Conservation (phyloP, 805 yeast species). For the Cyberlindnera nakhonratchasimensis region DNA sequence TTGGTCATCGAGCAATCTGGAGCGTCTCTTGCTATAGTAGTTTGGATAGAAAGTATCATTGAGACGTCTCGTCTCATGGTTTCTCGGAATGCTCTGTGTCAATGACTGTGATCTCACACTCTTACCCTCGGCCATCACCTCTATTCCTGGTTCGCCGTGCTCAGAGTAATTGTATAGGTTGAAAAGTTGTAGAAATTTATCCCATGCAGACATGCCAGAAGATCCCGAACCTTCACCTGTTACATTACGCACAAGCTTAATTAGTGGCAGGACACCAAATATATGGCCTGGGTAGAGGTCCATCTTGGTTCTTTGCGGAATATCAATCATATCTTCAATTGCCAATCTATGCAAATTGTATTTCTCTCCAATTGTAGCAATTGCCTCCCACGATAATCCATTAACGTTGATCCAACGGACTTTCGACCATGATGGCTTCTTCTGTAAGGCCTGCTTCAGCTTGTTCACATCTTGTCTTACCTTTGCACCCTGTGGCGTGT, state of each 20-base stretch:
- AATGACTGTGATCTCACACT: constrained; percentile 7
- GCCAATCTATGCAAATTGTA: constrained; percentile 52
- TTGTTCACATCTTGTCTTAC: constrained; percentile 24
- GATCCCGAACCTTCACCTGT: not conserved
- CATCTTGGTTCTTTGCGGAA: constrained; percentile 56
- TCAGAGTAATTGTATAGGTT: constrained; percentile 13
- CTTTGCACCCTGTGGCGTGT: constrained; percentile 3
- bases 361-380: constrained; percentile 41
- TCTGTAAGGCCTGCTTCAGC: constrained; percentile 31
- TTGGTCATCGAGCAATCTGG: constrained; percentile 34
- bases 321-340: constrained; percentile 59
- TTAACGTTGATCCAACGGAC: constrained; percentile 57
- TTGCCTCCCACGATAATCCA: constrained; percentile 61
- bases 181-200: constrained; percentile 10
- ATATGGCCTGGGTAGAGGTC: constrained; percentile 49
- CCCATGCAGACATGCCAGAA: constrained; percentile 5
- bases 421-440: constrained; percentile 44
- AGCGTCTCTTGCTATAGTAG: constrained; percentile 17
- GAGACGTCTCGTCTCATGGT: constrained; percentile 31
- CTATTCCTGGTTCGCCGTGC: not conserved
- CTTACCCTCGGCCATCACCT: not conserved
- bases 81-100: constrained; percentile 20
- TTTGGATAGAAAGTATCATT: constrained; percentile 31
- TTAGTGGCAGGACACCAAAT: constrained; percentile 53
- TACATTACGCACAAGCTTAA: constrained; percentile 37